These are phyloP conservation scores for Taphrina pruni DNA, from an alignment of 1,139 yeast genomes.

Conservation along the genomic window DNA sequence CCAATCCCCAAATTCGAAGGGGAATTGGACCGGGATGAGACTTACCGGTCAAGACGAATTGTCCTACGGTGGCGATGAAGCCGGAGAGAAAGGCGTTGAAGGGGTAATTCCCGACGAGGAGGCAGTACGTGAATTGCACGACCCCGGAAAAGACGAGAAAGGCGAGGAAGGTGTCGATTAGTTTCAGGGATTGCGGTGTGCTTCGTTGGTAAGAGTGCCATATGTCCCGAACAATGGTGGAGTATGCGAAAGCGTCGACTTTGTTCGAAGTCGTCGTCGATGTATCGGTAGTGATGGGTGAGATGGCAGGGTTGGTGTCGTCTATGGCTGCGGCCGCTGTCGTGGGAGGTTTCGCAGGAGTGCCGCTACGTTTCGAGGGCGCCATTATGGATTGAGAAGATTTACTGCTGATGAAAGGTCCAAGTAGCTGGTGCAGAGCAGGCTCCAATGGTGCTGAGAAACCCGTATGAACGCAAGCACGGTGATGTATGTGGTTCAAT, in stretches of 20 bases:
- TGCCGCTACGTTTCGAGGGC: constrained; percentile 6
- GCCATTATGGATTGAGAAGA: neutral
- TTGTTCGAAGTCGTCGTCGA: neutral
- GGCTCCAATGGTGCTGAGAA: too few relatives aligned
- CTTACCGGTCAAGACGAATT: constrained; percentile 75
- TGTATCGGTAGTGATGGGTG: neutral
- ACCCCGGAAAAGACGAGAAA: constrained; percentile 77
- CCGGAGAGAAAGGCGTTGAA: constrained; percentile 97
- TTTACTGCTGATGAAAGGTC: neutral
- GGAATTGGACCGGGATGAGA: neutral
- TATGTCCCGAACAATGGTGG: constrained; percentile 30
- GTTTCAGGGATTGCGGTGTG: constrained; percentile 51
- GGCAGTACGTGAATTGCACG: constrained; percentile 76
- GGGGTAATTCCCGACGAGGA: constrained; percentile 84
- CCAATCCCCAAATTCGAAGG: too few relatives aligned
- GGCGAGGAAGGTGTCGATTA: constrained; percentile 77
- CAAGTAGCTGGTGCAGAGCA: neutral
- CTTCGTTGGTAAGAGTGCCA: constrained; percentile 34
- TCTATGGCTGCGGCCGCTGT: constrained; percentile 2
- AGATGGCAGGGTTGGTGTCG: neutral
- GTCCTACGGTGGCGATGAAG: constrained; percentile 89
- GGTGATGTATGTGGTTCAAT: too few relatives aligned
- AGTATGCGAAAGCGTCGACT: constrained; percentile 20
- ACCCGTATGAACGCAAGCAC: too few relatives aligned
- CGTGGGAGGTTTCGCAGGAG: constrained; percentile 14